phyloP scores from a whole-genome alignment of 192 early-diverging fungal genomes.

The Geranomyces michiganensis region DNA sequence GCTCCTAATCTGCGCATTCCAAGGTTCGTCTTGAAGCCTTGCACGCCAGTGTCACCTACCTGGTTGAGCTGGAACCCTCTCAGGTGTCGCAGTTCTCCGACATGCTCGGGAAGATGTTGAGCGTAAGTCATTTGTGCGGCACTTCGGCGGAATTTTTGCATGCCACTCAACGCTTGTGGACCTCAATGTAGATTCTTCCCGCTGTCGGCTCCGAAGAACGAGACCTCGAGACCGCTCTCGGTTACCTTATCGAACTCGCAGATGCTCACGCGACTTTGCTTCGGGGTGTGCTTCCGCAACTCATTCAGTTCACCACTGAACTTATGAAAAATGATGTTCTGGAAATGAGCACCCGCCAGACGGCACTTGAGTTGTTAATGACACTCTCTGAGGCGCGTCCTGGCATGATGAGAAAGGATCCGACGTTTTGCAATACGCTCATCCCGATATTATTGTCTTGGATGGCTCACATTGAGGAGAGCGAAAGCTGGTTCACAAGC shows the following conservation, averaged over 20 bases:
- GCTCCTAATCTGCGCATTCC: not conserved
- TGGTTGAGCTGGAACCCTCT: slow-evolving; percentile 66
- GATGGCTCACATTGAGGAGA: slow-evolving; percentile 93
- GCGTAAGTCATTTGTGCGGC: slow-evolving; percentile 47
- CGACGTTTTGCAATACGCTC: slow-evolving; percentile 74
- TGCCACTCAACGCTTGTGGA: not conserved
- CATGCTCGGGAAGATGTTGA: slow-evolving; percentile 82
- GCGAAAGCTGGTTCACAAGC: slow-evolving; percentile 84
- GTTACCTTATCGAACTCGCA: slow-evolving; percentile 73
- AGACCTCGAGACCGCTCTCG: slow-evolving; percentile 43
- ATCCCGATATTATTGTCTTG: slow-evolving; percentile 91
- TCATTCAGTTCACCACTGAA: slow-evolving; percentile 74
- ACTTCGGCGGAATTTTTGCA: too few species aligned
- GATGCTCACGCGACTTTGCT: slow-evolving; percentile 82
- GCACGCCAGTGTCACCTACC: slow-evolving; percentile 69
- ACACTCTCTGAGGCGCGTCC: slow-evolving; percentile 89
- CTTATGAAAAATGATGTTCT: slow-evolving; percentile 82
- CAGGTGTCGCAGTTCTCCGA: slow-evolving; percentile 57
- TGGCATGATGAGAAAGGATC: slow-evolving; percentile 87
- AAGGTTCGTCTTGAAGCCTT: slow-evolving; percentile 52
- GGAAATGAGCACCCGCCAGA: slow-evolving; percentile 83
- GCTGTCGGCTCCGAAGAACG: slow-evolving; percentile 70
- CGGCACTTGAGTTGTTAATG: slow-evolving; percentile 88
- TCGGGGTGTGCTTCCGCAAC: slow-evolving; percentile 71
- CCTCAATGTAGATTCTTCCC: slow-evolving; percentile 57